These are phyloP conservation scores for Torulaspora maleeae DNA, from an alignment of 805 yeast genomes.

Conservation along the genomic window DNA sequence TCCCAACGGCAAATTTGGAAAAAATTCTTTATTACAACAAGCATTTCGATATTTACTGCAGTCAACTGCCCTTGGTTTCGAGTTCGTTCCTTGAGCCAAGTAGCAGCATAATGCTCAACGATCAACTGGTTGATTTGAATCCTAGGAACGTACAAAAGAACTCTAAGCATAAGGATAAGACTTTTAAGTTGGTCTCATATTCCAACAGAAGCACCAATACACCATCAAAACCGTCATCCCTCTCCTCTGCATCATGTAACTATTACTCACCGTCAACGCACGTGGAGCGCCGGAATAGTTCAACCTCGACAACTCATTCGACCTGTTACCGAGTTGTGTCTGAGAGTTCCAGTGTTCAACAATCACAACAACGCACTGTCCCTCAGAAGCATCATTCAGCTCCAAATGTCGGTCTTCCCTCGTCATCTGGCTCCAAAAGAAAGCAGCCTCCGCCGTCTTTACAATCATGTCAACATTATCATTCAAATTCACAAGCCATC, in stretches of 20 bases:
- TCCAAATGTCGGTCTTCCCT: slow-evolving; percentile 1
- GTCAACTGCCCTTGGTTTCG: slow-evolving; percentile 50
- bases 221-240: slow-evolving; percentile 10
- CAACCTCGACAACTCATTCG: slow-evolving; percentile 11
- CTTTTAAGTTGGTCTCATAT: slow-evolving; percentile 11
- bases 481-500: slow-evolving; percentile 24
- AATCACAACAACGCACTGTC: neutral
- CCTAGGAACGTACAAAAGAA: slow-evolving; percentile 29
- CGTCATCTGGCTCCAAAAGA: neutral
- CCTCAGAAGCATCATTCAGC: slow-evolving; percentile 7
- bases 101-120: slow-evolving; percentile 33
- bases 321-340: slow-evolving; percentile 9
- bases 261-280: slow-evolving; percentile 7
- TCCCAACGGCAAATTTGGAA: slow-evolving; percentile 44
- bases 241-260: slow-evolving; percentile 11
- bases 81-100: slow-evolving; percentile 36
- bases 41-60: slow-evolving; percentile 55
- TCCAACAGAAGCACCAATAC: slow-evolving; percentile 6
- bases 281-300: slow-evolving; percentile 8
- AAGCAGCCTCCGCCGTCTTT: slow-evolving; percentile 3
- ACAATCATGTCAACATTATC: slow-evolving; percentile 4
- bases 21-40: slow-evolving; percentile 56
- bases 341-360: slow-evolving; percentile 5
- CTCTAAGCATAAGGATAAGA: slow-evolving; percentile 11
- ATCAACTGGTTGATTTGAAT: slow-evolving; percentile 28